Conservation (phyloP, 495 filamentous ascomycete species). For the Pseudoneurospora amorphoporcata region DNA sequence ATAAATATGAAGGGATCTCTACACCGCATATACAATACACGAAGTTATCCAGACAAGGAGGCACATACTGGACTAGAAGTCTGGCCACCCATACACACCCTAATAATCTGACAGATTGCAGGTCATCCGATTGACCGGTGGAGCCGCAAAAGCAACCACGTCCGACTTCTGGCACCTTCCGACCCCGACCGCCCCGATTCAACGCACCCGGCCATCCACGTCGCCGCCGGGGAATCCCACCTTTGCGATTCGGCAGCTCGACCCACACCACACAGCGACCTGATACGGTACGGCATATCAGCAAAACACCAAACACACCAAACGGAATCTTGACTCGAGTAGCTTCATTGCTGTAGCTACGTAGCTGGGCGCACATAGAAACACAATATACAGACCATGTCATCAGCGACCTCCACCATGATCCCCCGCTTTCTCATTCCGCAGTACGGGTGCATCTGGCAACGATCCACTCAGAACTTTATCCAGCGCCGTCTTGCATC, state of each 20-base stretch:
- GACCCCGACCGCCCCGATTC: background rate
- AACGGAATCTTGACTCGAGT: background rate
- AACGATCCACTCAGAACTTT: conserved; percentile 2
- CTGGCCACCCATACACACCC: no score
- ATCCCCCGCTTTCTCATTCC: conserved; percentile 48
- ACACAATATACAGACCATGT: conserved; percentile 10
- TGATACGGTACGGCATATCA: background rate
- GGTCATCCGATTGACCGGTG: conserved; percentile 4
- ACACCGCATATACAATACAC: no score
- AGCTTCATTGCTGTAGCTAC: background rate
- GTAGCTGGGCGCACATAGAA: background rate
- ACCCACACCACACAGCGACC: background rate
- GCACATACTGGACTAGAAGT: no score
- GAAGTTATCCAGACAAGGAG: no score
- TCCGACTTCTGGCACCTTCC: background rate
- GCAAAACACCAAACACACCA: background rate
- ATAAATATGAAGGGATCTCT: no score
- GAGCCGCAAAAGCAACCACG: conserved; percentile 10
- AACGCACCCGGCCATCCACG: background rate
- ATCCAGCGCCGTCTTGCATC: background rate
- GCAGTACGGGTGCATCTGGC: conserved; percentile 38
- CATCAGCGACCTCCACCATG: conserved; percentile 27
- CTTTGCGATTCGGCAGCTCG: background rate
- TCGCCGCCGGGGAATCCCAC: background rate
- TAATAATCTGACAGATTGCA: no score